Evolutionary conservation across 768 basidiomycete genomes (phyloP).

Genomic region (Kondoa subrosea): DNA sequence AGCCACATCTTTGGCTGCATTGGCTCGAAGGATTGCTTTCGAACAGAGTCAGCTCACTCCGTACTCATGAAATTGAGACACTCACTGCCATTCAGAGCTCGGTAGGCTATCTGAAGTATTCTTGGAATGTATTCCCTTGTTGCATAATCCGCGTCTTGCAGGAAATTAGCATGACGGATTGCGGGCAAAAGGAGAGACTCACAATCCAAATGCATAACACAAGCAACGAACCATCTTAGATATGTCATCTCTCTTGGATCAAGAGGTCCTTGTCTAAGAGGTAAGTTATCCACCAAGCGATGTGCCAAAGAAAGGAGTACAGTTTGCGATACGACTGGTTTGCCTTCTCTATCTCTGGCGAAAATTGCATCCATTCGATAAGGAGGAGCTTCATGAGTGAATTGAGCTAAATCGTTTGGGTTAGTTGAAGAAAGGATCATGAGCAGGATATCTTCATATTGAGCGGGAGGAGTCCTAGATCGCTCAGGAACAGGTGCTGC

Average conservation of each 20-base stretch:
- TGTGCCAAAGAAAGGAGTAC: background rate
- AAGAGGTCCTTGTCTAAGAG: background rate
- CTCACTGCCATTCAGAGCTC: background rate
- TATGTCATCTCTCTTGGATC: background rate
- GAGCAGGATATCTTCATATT: slow-evolving; percentile 8
- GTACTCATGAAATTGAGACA: background rate
- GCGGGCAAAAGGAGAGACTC: background rate
- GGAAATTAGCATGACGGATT: background rate
- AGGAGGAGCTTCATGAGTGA: background rate
- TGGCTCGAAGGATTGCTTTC: background rate
- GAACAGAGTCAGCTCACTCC: background rate
- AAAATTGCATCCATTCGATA: background rate
- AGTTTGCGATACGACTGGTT: background rate
- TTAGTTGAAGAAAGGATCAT: background rate
- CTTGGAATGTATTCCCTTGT: background rate
- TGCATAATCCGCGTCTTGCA: background rate
- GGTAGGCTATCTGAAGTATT: background rate
- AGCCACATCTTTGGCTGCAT: background rate
- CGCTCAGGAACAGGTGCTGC: background rate
- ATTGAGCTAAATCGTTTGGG: background rate
- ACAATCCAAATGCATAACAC: background rate
- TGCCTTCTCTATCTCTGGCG: background rate
- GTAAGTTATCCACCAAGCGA: background rate
- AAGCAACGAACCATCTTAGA: background rate
- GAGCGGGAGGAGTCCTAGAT: background rate